phyloP scores from a whole-genome alignment of 768 basidiomycete genomes.

The Boletus fagicola region DNA sequence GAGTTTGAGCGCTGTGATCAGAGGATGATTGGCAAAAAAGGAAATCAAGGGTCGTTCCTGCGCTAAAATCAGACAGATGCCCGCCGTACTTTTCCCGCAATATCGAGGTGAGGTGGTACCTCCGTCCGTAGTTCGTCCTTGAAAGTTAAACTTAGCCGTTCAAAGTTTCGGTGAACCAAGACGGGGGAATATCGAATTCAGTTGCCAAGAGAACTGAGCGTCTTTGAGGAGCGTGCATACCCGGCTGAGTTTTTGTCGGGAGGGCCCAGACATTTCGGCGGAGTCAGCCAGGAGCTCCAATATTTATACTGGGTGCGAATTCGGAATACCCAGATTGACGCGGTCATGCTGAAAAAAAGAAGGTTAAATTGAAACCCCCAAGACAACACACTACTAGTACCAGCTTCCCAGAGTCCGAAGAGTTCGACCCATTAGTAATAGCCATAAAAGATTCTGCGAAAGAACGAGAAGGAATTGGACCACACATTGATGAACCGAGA shows the following conservation, averaged over 20 bases:
- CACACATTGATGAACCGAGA: neutral
- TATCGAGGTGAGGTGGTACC: neutral
- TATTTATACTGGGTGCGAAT: neutral
- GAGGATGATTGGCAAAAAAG: neutral
- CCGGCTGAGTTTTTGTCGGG: slow-evolving; percentile 2
- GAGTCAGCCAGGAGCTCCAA: neutral
- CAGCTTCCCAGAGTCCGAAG: neutral
- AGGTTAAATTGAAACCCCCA: neutral
- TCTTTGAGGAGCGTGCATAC: slow-evolving; percentile 1
- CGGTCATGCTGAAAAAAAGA: neutral
- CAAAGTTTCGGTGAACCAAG: slow-evolving; percentile 13
- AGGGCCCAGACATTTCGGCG: neutral
- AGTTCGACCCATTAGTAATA: neutral
- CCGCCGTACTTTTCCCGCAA: neutral
- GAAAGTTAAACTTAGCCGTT: slow-evolving; percentile 9
- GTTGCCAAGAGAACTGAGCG: slow-evolving; percentile 10
- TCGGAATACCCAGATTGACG: neutral
- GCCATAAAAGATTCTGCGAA: neutral
- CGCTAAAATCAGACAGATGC: neutral
- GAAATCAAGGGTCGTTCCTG: neutral
- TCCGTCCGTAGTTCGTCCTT: neutral
- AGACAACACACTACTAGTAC: neutral
- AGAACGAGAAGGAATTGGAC: neutral
- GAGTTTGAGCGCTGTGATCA: neutral
- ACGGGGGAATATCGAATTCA: neutral